Conservation (phyloP, 2,329 filamentous ascomycete species). For the Akanthomyces lecanii region DNA sequence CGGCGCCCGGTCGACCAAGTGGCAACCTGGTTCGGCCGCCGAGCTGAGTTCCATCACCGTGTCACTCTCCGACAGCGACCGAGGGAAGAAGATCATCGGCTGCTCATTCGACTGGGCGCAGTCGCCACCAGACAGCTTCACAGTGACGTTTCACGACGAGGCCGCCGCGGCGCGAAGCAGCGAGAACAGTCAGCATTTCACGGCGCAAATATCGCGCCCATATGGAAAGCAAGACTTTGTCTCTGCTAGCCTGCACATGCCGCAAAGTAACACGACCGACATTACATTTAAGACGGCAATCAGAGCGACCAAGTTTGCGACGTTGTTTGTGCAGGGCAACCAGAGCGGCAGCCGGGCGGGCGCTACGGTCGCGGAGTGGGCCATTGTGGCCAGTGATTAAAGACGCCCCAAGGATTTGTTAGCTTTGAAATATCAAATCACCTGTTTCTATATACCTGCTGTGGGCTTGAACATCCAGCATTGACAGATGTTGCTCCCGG, state of each 20-base stretch:
- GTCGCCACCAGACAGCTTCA: constrained; percentile 22
- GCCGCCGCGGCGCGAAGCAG: background rate
- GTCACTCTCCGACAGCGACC: constrained; percentile 14
- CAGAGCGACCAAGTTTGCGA: constrained; percentile 20
- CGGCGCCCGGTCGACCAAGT: constrained; percentile 23
- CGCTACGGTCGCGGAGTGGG: constrained; percentile 22
- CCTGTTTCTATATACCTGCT: too few species aligned
- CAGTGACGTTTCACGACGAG: constrained; percentile 22
- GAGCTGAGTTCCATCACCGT: constrained; percentile 21
- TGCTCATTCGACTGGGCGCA: constrained; percentile 24
- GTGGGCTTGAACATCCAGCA: too few species aligned
- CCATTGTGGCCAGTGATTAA: constrained; percentile 14
- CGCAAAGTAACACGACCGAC: constrained; percentile 21
- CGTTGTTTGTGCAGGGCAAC: constrained; percentile 21
- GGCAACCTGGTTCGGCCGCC: constrained; percentile 21
- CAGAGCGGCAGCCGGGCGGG: constrained; percentile 21
- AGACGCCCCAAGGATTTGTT: too few species aligned
- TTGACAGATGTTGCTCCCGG: too few species aligned
- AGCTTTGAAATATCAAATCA: too few species aligned
- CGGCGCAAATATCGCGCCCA: constrained; percentile 18
- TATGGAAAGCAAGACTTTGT: constrained; percentile 10
- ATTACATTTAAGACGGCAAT: constrained; percentile 18
- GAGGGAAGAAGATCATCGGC: constrained; percentile 17
- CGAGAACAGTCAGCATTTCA: constrained; percentile 9
- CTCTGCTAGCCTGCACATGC: constrained; percentile 18